Percentiles rank a stretch among this genome's conserved stretches.
phyloP scores from a whole-genome alignment of 1,284 basidiomycete species.

The Puccinia horiana region DNA sequence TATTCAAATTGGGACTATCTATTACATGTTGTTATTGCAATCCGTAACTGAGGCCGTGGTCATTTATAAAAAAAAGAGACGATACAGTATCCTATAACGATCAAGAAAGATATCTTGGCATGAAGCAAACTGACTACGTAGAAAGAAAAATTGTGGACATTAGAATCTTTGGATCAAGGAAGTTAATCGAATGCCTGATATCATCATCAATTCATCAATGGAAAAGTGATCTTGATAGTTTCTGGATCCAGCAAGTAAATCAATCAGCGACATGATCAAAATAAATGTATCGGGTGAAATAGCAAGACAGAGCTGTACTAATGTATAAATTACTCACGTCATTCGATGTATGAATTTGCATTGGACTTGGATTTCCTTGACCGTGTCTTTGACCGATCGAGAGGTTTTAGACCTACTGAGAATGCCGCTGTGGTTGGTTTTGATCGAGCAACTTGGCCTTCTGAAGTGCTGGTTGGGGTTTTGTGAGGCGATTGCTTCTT shows the following conservation, averaged over 20 bases:
- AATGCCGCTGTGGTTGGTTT: neutral
- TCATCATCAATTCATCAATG: constrained; percentile 21
- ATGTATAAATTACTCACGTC: constrained; percentile 8
- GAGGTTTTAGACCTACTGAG: neutral
- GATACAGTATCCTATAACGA: too few species aligned
- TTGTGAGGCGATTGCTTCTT: neutral
- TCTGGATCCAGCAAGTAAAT: neutral
- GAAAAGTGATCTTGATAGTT: constrained; percentile 21
- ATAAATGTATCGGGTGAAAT: neutral
- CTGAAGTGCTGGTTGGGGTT: neutral
- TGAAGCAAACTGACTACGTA: too few species aligned
- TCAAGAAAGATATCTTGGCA: too few species aligned
- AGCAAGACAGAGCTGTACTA: neutral
- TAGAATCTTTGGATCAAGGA: constrained; percentile 16
- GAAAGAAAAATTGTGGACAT: neutral
- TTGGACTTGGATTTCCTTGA: constrained; percentile 13
- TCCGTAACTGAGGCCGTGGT: too few species aligned
- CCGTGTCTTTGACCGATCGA: neutral
- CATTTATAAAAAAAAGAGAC: too few species aligned
- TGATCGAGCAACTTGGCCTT: constrained; percentile 4
- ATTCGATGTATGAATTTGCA: constrained; percentile 44
- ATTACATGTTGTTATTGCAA: too few species aligned
- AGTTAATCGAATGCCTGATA: constrained; percentile 14
- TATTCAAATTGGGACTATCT: too few species aligned
- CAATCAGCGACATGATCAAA: neutral